phyloP scores from a whole-genome alignment of 345 rosid species.

The Acer saccharum region DNA sequence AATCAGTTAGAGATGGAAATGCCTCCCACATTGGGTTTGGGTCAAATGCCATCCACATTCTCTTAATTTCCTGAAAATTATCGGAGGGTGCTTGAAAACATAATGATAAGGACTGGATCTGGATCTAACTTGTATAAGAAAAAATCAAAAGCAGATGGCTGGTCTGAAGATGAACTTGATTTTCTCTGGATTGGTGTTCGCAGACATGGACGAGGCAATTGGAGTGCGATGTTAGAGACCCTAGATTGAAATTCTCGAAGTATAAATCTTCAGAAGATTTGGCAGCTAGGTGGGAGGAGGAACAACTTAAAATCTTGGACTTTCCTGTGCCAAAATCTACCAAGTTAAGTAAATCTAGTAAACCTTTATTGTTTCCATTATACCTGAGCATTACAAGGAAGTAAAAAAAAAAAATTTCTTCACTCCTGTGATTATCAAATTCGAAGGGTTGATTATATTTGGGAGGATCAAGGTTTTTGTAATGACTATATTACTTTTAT shows the following conservation, averaged over 20 bases:
- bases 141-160: slow-evolving; percentile 71
- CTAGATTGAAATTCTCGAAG: slow-evolving; percentile 78
- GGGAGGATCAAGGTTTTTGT: neutral
- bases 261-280: slow-evolving; percentile 69
- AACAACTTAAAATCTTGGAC: slow-evolving; percentile 78
- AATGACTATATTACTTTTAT: neutral
- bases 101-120: slow-evolving; percentile 86
- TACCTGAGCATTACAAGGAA: slow-evolving; percentile 88
- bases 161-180: slow-evolving; percentile 99
- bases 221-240: slow-evolving; percentile 91
- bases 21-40: slow-evolving; percentile 68
- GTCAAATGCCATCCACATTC: slow-evolving; percentile 60
- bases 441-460: too few relatives aligned
- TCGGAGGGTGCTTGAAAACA: slow-evolving; percentile 89
- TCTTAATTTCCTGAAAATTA: slow-evolving; percentile 91
- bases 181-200: slow-evolving; percentile 98
- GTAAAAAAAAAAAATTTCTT: slow-evolving; percentile 29
- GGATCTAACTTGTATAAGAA: slow-evolving; percentile 62
- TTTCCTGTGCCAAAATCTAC: slow-evolving; percentile 49
- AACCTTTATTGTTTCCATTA: slow-evolving; percentile 64
- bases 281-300: slow-evolving; percentile 95
- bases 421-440: too few relatives aligned
- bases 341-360: slow-evolving; percentile 50
- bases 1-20: slow-evolving; percentile 71
- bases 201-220: slow-evolving; percentile 90